These are phyloP conservation scores for Colletotrichum camelliae DNA, from an alignment of 2,329 filamentous ascomycete genomes.

Conservation along the genomic window DNA sequence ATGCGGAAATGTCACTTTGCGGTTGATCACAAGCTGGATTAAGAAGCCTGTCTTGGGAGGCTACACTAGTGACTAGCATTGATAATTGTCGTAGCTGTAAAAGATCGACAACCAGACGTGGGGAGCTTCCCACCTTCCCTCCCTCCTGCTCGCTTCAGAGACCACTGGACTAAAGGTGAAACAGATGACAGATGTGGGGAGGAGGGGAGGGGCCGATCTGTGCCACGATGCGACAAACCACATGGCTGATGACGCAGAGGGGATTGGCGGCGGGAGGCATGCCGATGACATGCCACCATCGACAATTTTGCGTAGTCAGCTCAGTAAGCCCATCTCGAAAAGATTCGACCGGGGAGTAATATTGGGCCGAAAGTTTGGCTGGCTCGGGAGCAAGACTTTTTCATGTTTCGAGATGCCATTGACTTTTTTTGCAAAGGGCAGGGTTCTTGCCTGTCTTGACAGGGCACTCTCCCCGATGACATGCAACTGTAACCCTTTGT, in stretches of 20 bases:
- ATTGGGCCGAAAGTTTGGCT: neutral
- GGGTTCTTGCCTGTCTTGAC: neutral
- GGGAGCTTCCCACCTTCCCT: neutral
- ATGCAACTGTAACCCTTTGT: neutral
- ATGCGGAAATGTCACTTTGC: neutral
- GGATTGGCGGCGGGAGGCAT: neutral
- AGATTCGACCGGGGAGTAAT: neutral
- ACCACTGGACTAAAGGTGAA: slow-evolving; percentile 8
- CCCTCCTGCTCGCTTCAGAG: neutral
- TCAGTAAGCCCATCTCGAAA: neutral
- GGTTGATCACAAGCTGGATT: neutral
- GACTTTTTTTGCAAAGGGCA: neutral
- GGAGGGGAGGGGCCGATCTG: slow-evolving; percentile 1
- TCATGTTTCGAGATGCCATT: neutral
- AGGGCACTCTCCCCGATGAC: neutral
- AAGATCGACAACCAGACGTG: neutral
- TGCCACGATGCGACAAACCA: neutral
- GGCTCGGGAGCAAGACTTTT: neutral
- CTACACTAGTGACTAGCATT: neutral
- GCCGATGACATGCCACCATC: neutral
- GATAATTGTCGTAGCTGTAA: neutral
- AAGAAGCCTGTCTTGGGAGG: neutral
- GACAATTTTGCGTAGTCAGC: neutral
- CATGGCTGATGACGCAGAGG: slow-evolving; percentile 20
- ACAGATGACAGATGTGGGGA: slow-evolving; percentile 20